Evolutionary conservation across 2,329 filamentous ascomycete species (phyloP).

Genomic region (Alternaria burnsii): DNA sequence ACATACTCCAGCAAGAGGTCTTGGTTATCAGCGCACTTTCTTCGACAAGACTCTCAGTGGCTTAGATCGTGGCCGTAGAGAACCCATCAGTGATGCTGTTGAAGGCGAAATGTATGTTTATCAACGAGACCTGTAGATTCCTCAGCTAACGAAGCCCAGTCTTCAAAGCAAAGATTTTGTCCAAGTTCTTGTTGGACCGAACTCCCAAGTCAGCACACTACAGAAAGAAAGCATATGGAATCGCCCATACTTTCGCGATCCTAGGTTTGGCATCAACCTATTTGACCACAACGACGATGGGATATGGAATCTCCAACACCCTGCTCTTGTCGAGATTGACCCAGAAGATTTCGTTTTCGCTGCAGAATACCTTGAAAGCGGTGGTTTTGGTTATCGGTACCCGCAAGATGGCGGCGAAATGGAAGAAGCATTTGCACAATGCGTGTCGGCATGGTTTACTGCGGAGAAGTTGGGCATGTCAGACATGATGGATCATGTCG

Average conservation of each 20-base stretch:
- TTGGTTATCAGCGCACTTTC: background rate
- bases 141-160: conserved; percentile 5
- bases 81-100: conserved; percentile 21
- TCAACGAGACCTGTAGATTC: background rate
- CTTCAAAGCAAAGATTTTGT: conserved; percentile 31
- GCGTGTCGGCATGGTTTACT: conserved; percentile 32
- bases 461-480: conserved; percentile 33
- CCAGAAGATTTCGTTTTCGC: conserved; percentile 34
- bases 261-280: conserved; percentile 13
- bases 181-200: conserved; percentile 28
- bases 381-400: conserved; percentile 27
- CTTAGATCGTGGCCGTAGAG: background rate
- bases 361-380: conserved; percentile 37
- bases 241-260: conserved; percentile 26
- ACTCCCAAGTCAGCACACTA: conserved; percentile 20
- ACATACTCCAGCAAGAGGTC: background rate
- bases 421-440: conserved; percentile 25
- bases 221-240: conserved; percentile 22
- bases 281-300: conserved; percentile 22
- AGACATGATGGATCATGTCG: conserved; percentile 39
- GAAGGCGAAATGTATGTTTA: conserved; percentile 32
- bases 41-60: background rate
- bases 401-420: conserved; percentile 24
- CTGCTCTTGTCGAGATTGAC: conserved; percentile 22
- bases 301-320: conserved; percentile 28